These are phyloP conservation scores for Calonectria naviculata DNA, from an alignment of 2,329 filamentous ascomycete genomes.

Conservation along the genomic window DNA sequence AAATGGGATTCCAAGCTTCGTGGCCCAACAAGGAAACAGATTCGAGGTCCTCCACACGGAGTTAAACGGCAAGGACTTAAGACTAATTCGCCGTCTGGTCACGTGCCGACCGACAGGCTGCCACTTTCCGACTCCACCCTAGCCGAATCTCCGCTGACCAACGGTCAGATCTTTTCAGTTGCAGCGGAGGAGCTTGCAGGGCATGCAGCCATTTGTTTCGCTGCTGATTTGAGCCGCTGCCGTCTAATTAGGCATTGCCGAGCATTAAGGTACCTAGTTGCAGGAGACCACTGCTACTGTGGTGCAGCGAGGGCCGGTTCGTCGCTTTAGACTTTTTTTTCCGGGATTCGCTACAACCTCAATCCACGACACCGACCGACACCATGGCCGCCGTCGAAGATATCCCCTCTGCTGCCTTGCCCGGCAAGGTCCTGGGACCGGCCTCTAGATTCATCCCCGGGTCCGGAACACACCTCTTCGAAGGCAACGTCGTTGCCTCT, in stretches of 20 bases:
- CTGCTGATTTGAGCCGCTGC: not conserved
- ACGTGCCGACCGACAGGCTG: constrained; percentile 24
- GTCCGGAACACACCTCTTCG: constrained; percentile 85
- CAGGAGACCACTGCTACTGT: not conserved
- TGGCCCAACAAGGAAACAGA: not conserved
- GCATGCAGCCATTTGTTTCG: not conserved
- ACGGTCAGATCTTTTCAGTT: constrained; percentile 16
- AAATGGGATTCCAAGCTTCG: not conserved
- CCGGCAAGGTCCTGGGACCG: constrained; percentile 83
- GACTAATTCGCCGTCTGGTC: constrained; percentile 10
- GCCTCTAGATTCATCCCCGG: constrained; percentile 76
- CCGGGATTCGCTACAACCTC: not conserved
- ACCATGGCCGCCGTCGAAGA: constrained; percentile 45
- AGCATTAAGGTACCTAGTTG: not conserved
- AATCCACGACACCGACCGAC: constrained; percentile 31
- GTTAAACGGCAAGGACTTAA: constrained; percentile 43
- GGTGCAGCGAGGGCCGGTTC: not conserved
- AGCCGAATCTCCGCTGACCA: not conserved
- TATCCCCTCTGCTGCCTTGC: constrained; percentile 72
- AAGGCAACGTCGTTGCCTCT: constrained; percentile 81
- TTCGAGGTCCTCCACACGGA: constrained; percentile 24
- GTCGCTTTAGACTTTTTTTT: not conserved
- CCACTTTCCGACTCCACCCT: constrained; percentile 13
- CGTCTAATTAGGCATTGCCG: not conserved
- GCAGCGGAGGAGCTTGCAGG: not conserved